Percentiles rank a stretch among this genome's conserved stretches.
Conservation (phyloP, 768 basidiomycete species). For the Phaeolepiota aurea region DNA sequence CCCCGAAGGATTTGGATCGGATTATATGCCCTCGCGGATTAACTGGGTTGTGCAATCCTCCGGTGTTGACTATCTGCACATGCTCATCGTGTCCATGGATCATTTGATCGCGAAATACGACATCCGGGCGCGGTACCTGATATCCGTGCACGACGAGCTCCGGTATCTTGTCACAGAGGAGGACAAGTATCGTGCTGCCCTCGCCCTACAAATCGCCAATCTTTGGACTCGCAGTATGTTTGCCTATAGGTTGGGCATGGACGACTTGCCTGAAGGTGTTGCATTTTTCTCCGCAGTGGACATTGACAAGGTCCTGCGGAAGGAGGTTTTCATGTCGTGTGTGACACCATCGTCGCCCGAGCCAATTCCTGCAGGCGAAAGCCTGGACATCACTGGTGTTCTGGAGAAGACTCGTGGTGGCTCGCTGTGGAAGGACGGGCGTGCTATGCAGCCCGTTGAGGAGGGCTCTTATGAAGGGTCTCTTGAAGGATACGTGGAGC, state of each 20-base stretch:
- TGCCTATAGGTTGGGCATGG: constrained; percentile 90
- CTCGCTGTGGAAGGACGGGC: constrained; percentile 52
- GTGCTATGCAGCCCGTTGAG: constrained; percentile 35
- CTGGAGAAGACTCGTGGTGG: constrained; percentile 66
- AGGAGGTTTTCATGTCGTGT: constrained; percentile 95
- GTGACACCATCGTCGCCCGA: constrained; percentile 86
- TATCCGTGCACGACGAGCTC: constrained; percentile 96
- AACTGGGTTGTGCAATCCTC: constrained; percentile 99
- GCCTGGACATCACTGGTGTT: constrained; percentile 58
- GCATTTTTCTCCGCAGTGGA: constrained; percentile 98
- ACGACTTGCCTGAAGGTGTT: constrained; percentile 90
- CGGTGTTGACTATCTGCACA: constrained; percentile 95
- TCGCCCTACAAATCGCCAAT: constrained; percentile 93
- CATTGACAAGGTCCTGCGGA: constrained; percentile 82
- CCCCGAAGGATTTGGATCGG: constrained; percentile 68
- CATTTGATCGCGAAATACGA: constrained; percentile 72
- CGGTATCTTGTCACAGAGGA: constrained; percentile 87
- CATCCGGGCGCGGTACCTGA: constrained; percentile 87
- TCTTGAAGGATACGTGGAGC: constrained; percentile 41
- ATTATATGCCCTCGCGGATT: constrained; percentile 93
- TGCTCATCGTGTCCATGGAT: constrained; percentile 93
- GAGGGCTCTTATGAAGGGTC: constrained; percentile 39
- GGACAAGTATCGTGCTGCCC: constrained; percentile 83
- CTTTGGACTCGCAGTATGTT: constrained; percentile 92
- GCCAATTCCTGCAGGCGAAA: constrained; percentile 84